Evolutionary conservation across 768 basidiomycete species (phyloP).

Genomic region (Cystobasidium tubakii): DNA sequence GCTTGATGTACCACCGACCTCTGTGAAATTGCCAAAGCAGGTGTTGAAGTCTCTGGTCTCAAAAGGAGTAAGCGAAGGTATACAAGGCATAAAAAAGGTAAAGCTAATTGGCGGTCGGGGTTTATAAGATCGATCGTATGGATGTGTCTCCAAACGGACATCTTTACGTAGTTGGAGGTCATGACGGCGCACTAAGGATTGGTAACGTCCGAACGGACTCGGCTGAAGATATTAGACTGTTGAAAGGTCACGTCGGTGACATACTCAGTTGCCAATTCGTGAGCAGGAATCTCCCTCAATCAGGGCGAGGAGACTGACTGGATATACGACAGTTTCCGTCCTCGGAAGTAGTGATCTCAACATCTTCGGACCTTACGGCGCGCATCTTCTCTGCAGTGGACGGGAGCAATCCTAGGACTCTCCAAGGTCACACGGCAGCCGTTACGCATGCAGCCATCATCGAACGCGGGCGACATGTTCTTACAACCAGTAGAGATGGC

Average conservation of each 20-base stretch:
- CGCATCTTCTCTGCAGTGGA: slow-evolving; percentile 62
- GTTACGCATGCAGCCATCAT: slow-evolving; percentile 64
- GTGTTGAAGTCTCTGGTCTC: slow-evolving; percentile 53
- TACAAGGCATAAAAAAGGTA: slow-evolving; percentile 42
- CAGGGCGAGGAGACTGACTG: neutral
- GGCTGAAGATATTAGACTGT: slow-evolving; percentile 34
- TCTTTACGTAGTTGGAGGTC: slow-evolving; percentile 32
- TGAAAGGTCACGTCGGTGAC: slow-evolving; percentile 51
- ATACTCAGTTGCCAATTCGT: slow-evolving; percentile 48
- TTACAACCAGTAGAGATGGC: slow-evolving; percentile 65
- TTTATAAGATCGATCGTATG: slow-evolving; percentile 26
- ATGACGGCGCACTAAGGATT: slow-evolving; percentile 31
- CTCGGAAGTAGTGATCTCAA: slow-evolving; percentile 64
- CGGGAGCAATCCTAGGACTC: slow-evolving; percentile 56
- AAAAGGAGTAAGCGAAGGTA: slow-evolving; percentile 14
- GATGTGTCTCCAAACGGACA: slow-evolving; percentile 27
- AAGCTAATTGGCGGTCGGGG: slow-evolving; percentile 40
- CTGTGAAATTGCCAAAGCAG: slow-evolving; percentile 56
- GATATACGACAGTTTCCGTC: slow-evolving; percentile 59
- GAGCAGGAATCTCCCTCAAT: slow-evolving; percentile 54
- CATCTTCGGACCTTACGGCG: slow-evolving; percentile 64
- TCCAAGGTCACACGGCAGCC: slow-evolving; percentile 63
- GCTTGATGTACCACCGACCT: slow-evolving; percentile 55
- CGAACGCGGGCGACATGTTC: slow-evolving; percentile 60
- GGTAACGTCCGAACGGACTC: neutral